A percentile compares a stretch with the other conserved stretches of the same genome.
phyloP scores from a whole-genome alignment of 352 stramenopile genomes.

The Globisporangium takayamanum region DNA sequence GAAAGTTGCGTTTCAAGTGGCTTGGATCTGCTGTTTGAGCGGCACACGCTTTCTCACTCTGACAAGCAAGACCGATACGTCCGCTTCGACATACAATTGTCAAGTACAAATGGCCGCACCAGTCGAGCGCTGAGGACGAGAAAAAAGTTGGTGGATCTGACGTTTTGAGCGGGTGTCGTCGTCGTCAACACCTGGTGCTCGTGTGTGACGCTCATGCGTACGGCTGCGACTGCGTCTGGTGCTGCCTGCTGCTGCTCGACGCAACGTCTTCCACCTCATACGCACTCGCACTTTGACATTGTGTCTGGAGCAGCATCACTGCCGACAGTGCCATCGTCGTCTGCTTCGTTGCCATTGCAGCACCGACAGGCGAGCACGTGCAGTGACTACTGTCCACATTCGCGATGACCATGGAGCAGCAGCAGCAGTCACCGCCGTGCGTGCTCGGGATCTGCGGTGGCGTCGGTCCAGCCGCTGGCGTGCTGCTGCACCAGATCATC shows the following conservation, averaged over 20 bases:
- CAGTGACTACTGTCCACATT: background rate
- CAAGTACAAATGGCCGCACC: background rate
- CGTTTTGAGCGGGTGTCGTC: background rate
- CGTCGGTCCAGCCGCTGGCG: conserved; percentile 56
- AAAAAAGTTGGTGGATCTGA: conserved; percentile 1
- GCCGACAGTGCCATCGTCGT: background rate
- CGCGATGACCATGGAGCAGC: background rate
- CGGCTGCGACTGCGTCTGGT: background rate
- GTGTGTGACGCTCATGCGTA: background rate
- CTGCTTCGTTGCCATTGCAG: background rate
- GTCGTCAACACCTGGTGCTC: conserved; percentile 1
- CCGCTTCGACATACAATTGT: background rate
- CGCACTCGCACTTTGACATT: background rate
- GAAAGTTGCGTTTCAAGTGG: background rate
- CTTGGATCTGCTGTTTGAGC: background rate
- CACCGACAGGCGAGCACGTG: background rate
- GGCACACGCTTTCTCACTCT: background rate
- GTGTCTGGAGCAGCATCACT: background rate
- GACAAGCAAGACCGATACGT: background rate
- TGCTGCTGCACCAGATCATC: conserved; percentile 71
- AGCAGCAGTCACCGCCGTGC: background rate
- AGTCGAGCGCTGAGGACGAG: background rate
- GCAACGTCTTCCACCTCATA: background rate
- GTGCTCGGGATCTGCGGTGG: conserved; percentile 71
- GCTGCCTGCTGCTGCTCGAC: background rate